Evolutionary conservation across 2,329 filamentous ascomycete genomes (phyloP).

Genomic region (Neopestalotiopsis sp.): DNA sequence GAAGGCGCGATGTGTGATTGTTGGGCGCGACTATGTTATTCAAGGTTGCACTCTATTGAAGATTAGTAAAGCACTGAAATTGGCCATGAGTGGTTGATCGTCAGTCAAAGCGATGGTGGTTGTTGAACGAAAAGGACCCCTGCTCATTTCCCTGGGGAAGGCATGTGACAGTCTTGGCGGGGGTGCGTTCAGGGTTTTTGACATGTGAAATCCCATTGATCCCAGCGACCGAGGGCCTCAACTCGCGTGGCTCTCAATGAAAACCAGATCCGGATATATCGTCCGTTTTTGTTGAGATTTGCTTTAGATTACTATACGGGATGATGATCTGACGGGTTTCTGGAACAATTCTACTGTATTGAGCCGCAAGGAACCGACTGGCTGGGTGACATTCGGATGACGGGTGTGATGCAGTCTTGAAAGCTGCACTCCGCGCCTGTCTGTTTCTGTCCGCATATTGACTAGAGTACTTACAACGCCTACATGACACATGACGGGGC

Average conservation of each 20-base stretch:
- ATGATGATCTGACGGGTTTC: not conserved
- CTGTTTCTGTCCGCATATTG: not conserved
- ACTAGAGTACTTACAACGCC: too few relatives aligned
- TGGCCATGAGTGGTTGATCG: not conserved
- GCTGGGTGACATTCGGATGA: not conserved
- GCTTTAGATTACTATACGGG: not conserved
- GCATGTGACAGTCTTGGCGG: constrained; percentile 15
- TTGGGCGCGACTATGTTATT: too few relatives aligned
- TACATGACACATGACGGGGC: not conserved
- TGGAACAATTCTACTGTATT: not conserved
- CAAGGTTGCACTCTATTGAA: too few relatives aligned
- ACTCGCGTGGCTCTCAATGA: not conserved
- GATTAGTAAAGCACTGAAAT: not conserved
- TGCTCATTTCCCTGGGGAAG: not conserved
- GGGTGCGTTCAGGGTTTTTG: not conserved
- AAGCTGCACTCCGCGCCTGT: not conserved
- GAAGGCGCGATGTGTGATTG: too few relatives aligned
- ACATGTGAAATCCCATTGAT: constrained; percentile 14
- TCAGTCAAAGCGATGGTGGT: not conserved
- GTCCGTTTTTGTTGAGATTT: constrained; percentile 12
- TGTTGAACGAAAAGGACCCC: not conserved
- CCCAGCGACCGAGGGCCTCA: constrained; percentile 3
- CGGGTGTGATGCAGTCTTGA: not conserved
- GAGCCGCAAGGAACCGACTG: constrained; percentile 6
- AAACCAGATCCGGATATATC: not conserved